Conservation (phyloP, 306 rosid genomes). For the Fragaria vesca region DNA sequence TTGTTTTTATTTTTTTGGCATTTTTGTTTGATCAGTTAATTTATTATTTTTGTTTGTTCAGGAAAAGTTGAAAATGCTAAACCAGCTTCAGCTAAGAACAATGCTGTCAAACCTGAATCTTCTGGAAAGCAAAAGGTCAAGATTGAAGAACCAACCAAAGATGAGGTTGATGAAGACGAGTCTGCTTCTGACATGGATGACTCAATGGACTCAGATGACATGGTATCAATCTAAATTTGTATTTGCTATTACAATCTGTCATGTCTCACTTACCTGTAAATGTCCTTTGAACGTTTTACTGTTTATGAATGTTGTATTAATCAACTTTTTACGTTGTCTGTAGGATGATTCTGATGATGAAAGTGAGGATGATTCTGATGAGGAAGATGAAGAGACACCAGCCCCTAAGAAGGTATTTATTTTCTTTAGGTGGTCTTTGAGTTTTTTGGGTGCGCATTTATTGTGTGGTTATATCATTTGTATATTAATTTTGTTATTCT, state of each 20-base stretch:
- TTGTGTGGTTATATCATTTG: background rate
- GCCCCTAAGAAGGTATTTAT: constrained; percentile 55
- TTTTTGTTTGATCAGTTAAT: background rate
- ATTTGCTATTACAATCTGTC: background rate
- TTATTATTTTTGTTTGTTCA: constrained; percentile 7
- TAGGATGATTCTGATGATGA: background rate
- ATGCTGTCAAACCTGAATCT: constrained; percentile 34
- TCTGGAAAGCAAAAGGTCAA: constrained; percentile 52
- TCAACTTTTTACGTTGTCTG: no score
- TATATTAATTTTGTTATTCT: background rate
- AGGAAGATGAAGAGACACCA: constrained; percentile 51
- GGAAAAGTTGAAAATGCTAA: constrained; percentile 45
- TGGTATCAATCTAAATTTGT: no score
- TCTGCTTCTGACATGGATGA: constrained; percentile 39
- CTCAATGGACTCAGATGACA: constrained; percentile 5
- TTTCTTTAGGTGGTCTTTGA: background rate
- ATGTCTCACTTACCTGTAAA: background rate
- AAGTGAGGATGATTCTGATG: constrained; percentile 46
- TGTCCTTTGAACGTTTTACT: no score
- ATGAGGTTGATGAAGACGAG: constrained; percentile 36
- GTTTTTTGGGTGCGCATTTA: background rate
- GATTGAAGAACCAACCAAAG: constrained; percentile 52
- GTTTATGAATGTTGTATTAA: background rate
- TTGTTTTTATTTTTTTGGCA: background rate
- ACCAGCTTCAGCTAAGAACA: constrained; percentile 30